Evolutionary conservation across 2,329 filamentous ascomycete species (phyloP), one percentile per base, ranked within the genome.

Genomic region (Diaporthe caulivora): DNA sequence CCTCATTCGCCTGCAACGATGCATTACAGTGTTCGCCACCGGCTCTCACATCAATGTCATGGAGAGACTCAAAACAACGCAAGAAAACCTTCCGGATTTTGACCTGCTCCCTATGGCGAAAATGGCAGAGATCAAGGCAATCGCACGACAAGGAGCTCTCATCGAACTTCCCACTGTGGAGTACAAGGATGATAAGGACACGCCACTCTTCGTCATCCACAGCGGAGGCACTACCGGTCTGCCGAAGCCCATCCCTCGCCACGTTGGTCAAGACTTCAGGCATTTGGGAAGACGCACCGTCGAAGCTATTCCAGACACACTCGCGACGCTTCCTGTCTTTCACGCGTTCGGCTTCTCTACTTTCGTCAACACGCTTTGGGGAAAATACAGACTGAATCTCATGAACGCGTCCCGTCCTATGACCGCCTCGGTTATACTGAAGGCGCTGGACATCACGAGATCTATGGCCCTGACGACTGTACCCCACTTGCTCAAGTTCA

Each of bases 211-310:
- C 21, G 24, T 72, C 17, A 57, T 72, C 17, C 70, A 72, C 37
- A 72, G 49, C 11, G 70, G 70, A n/a, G 70, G 70, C 9, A 72
- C 70, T 15, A 72, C 70, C 11, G 70, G 70, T 3, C 51, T 72
- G 13, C 70, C 70, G 11, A 72, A 72, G 18, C 58, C 70, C 18
- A 40, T 72, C 18, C 13, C 10, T 2, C 64, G 49, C 26, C 8
- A 26, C 11, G 18, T 57, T 37, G n/a, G 26, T 18, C 10, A 24
- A 2, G 57, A 37, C 2, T 26, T 40, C 18, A n/a, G 2, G 29
- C 21, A n/a, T 29, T 4, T 42, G 17, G 37, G 5, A 26, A 42
- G 31, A 44, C 34, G 21, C 26, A 47, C 42, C 7, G 6, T 21
- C 51, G 17, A 57, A 13, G 3, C 29, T 37, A 21, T 57, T 26